phyloP scores from a whole-genome alignment of 1,139 yeast species.

The Geotrichum carabidarum region DNA sequence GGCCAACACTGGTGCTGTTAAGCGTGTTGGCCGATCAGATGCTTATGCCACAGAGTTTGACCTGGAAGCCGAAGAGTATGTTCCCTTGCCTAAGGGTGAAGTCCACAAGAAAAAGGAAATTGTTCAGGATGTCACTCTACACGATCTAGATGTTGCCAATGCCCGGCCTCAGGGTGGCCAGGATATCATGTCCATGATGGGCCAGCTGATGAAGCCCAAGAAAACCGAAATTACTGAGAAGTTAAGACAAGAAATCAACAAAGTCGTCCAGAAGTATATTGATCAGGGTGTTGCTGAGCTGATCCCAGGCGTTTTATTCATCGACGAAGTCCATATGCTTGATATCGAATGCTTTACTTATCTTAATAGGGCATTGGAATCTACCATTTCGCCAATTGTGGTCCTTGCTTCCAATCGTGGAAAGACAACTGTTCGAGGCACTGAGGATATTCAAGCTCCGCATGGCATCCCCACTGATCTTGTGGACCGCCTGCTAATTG shows the following conservation, averaged over 20 bases:
- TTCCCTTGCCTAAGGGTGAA: constrained; percentile 97
- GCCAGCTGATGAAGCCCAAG: constrained; percentile 89
- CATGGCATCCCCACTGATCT: constrained; percentile 97
- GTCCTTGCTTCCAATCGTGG: constrained; percentile 95
- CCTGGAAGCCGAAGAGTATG: constrained; percentile 96
- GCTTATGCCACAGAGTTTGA: constrained; percentile 98
- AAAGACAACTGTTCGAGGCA: constrained; percentile 82
- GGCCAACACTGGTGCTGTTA: constrained; percentile 95
- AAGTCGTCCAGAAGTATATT: constrained; percentile 90
- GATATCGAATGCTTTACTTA: constrained; percentile 95
- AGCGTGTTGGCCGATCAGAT: constrained; percentile 95
- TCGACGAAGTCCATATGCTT: constrained; percentile 96
- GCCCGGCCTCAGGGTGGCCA: constrained; percentile 99
- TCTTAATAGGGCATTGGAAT: constrained; percentile 87
- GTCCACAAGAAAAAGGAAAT: constrained; percentile 98
- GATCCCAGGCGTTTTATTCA: constrained; percentile 94
- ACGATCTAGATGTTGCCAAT: constrained; percentile 93
- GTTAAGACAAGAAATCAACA: constrained; percentile 86
- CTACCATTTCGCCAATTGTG: constrained; percentile 88
- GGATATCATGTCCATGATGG: constrained; percentile 98
- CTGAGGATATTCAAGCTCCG: constrained; percentile 83
- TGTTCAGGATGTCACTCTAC: constrained; percentile 94
- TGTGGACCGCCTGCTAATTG: constrained; percentile 83
- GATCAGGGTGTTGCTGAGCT: constrained; percentile 98
- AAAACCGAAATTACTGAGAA: constrained; percentile 99